These are phyloP conservation scores for Tylopilus sp. DNA, from an alignment of 1,284 basidiomycete species.

Conservation along the genomic window DNA sequence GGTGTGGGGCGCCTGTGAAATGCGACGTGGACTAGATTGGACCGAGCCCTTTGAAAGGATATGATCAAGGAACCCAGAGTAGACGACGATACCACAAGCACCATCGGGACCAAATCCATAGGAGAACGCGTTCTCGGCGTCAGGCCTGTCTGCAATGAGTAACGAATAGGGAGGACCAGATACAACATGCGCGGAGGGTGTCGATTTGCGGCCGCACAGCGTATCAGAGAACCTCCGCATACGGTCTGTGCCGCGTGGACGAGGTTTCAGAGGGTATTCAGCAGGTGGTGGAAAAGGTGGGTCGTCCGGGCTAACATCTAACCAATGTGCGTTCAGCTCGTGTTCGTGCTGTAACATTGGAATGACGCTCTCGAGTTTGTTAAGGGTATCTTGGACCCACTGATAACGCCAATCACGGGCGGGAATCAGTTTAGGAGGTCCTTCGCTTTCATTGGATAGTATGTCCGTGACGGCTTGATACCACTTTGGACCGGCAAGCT, in stretches of 20 bases:
- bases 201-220: conserved; percentile 53
- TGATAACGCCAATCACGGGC: conserved; percentile 84
- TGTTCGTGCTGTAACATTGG: conserved; percentile 72
- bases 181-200: conserved; percentile 64
- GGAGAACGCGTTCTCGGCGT: conserved; percentile 87
- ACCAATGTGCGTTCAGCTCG: conserved; percentile 66
- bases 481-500: conserved; percentile 87
- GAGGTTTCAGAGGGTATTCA: conserved; percentile 71
- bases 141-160: conserved; percentile 84
- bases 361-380: conserved; percentile 76
- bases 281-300: conserved; percentile 79
- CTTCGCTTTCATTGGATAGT: conserved; percentile 78
- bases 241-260: conserved; percentile 76
- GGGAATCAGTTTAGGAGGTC: conserved; percentile 71
- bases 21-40: conserved; percentile 30
- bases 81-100: conserved; percentile 90
- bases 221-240: conserved; percentile 66
- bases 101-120: conserved; percentile 93
- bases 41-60: conserved; percentile 65
- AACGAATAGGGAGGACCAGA: conserved; percentile 90
- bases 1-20: conserved; percentile 19
- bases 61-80: conserved; percentile 88
- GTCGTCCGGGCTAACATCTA: conserved; percentile 59
- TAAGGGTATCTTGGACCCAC: conserved; percentile 85
- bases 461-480: conserved; percentile 85